These are phyloP conservation scores for Anisogramma anomala DNA, from an alignment of 2,329 filamentous ascomycete species.

Conservation along the genomic window DNA sequence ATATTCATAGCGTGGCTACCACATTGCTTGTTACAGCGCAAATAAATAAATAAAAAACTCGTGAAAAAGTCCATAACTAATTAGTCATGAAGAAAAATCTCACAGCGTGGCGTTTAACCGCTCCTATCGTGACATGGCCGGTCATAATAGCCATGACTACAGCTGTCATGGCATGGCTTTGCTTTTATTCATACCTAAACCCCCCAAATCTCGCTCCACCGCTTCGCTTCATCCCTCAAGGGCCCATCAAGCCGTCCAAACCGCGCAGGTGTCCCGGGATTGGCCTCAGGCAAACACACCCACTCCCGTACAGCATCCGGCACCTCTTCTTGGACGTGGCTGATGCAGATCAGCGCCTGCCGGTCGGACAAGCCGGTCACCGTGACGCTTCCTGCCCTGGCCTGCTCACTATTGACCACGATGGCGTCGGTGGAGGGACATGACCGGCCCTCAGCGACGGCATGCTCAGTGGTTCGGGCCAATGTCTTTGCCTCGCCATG, in stretches of 20 bases:
- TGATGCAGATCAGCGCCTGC: conserved; percentile 85
- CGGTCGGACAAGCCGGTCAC: conserved; percentile 52
- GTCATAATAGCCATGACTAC: too few species aligned
- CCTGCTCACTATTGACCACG: conserved; percentile 35
- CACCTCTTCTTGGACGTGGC: conserved; percentile 82
- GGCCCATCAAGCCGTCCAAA: conserved; percentile 54
- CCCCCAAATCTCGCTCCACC: conserved; percentile 58
- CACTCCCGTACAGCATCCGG: conserved; percentile 73
- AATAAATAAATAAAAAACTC: too few species aligned
- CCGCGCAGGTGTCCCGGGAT: conserved; percentile 46
- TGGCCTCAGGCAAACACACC: conserved; percentile 72
- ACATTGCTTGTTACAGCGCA: too few species aligned
- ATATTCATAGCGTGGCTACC: too few species aligned
- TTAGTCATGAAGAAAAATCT: too few species aligned
- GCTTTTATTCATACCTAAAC: neutral
- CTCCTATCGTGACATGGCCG: too few species aligned
- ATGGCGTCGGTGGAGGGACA: conserved; percentile 21
- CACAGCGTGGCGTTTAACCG: too few species aligned
- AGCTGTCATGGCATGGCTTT: too few species aligned
- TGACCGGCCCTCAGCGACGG: too few species aligned
- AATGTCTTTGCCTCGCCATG: conserved; percentile 44
- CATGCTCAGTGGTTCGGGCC: too few species aligned
- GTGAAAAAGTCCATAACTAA: too few species aligned
- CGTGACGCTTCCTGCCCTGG: conserved; percentile 32
- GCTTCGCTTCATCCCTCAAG: conserved; percentile 40